Evolutionary conservation across 805 yeast species (phyloP).

Genomic region (Hemisphaericaspora nanyangensis): DNA sequence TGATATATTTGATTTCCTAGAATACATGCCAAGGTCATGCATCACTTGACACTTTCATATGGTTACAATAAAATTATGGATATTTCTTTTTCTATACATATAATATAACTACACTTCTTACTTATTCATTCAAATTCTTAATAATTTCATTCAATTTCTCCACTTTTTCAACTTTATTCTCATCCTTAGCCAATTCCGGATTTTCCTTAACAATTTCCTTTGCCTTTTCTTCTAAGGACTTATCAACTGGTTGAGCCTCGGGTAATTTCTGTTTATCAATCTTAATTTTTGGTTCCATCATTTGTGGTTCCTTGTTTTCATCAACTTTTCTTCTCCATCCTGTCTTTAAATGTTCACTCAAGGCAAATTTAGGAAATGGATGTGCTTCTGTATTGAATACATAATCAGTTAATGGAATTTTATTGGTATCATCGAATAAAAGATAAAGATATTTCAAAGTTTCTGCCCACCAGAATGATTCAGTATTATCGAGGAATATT

Average conservation of each 20-base stretch:
- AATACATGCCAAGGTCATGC: no score
- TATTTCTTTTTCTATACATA: not conserved
- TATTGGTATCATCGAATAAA: constrained; percentile 63
- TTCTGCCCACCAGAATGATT: constrained; percentile 92
- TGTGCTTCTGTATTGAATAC: constrained; percentile 94
- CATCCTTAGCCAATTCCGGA: constrained; percentile 27
- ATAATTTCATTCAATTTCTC: constrained; percentile 21
- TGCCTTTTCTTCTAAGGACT: constrained; percentile 32
- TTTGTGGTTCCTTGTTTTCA: constrained; percentile 14
- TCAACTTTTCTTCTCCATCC: constrained; percentile 52
- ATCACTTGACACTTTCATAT: no score
- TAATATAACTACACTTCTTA: not conserved
- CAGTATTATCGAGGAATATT: constrained; percentile 59
- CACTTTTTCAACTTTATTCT: constrained; percentile 21
- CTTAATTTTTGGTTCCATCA: constrained; percentile 11
- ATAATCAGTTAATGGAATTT: constrained; percentile 61
- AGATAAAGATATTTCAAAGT: constrained; percentile 83
- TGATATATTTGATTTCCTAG: no score
- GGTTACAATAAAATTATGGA: no score
- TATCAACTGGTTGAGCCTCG: constrained; percentile 39
- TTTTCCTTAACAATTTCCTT: constrained; percentile 31
- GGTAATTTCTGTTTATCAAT: constrained; percentile 31
- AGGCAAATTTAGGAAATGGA: constrained; percentile 73
- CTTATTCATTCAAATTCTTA: constrained; percentile 9
- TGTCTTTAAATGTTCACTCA: constrained; percentile 49